Evolutionary conservation across 805 yeast species (phyloP), one percentile per base, ranked within the genome.

Genomic region (Lachancea kluyveri): DNA sequence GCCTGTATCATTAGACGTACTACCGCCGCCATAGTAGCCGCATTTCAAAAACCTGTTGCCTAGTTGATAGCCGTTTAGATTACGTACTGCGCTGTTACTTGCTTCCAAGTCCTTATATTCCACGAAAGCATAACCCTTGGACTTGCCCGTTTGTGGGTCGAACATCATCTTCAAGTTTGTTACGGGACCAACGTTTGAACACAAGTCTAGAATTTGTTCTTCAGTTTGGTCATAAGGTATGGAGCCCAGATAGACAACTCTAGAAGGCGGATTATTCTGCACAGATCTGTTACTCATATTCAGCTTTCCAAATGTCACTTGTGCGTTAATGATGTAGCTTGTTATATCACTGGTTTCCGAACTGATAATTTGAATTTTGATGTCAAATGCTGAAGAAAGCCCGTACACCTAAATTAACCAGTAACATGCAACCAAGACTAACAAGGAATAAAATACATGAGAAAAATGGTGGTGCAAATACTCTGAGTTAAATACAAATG

Each of bases 161-260:
- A 88, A 85, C 55, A 85, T 69, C 50, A 90, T 68, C 52, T 79
- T 78, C 37, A 85, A 63, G 34, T 72, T 74, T 16, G 72, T 70
- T 2, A 90, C 90, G 0, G 96, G 95, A 1, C 96, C 97, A 2
- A 85, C 92, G 2, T 94, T 77, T 36, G 70, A 67, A 39, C 94
- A 94, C 9, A 90, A 74, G 41, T 84, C 94, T 43, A 74, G 59
- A n/a, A 90, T 79, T 55, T 88, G 96, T 46, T 86, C 94, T 54
- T 90, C 97, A 0, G 96, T 83, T 50, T 83, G 86, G 49, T 90
- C 96, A 52, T 78, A 86, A 1, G 97, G 97, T 22, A 90, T 82
- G 10, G 85, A 79, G 3, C 95, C 94, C 24, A 88, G 73, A 48
- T 82, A 82, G 3, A 86, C 80, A 20, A 72, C 73, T 36, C 59